These are phyloP conservation scores for Eragrostis tef DNA, from an alignment of 202 grass and related monocot genomes.

Conservation along the genomic window DNA sequence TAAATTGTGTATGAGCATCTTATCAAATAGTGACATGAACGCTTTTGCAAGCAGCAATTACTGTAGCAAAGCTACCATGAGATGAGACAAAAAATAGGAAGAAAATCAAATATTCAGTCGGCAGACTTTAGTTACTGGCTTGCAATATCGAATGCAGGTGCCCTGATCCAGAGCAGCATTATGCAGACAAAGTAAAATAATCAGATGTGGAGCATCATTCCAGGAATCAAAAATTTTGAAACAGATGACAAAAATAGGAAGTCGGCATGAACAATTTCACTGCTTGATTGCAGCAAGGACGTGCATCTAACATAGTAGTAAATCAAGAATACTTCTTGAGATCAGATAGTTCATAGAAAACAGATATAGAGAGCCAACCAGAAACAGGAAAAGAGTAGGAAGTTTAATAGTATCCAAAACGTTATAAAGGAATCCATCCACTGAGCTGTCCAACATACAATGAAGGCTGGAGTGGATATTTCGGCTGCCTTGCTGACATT, in stretches of 20 bases:
- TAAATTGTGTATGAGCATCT: not conserved
- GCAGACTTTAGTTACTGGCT: not conserved
- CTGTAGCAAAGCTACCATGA: not conserved
- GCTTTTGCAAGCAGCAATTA: slow-evolving; percentile 16
- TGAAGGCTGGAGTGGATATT: not conserved
- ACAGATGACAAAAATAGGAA: slow-evolving; percentile 4
- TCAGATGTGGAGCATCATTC: not conserved
- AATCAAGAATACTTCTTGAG: not conserved
- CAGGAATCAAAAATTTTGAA: slow-evolving; percentile 10
- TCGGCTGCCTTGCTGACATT: not conserved
- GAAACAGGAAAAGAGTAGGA: not conserved
- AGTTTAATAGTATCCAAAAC: not conserved
- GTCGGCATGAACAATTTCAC: not conserved
- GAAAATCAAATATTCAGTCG: not conserved
- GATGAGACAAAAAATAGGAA: not conserved
- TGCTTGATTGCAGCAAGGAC: not conserved
- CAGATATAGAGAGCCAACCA: slow-evolving; percentile 2
- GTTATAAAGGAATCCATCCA: not conserved
- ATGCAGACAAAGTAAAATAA: not conserved
- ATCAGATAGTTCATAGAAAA: not conserved
- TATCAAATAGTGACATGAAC: slow-evolving; percentile 1
- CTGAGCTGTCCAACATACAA: not conserved
- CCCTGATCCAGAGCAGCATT: not conserved
- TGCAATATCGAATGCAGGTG: not conserved
- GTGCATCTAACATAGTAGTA: not conserved